These are phyloP conservation scores for Solanum bukasovii DNA, from an alignment of 257 asterid genomes.

Conservation along the genomic window DNA sequence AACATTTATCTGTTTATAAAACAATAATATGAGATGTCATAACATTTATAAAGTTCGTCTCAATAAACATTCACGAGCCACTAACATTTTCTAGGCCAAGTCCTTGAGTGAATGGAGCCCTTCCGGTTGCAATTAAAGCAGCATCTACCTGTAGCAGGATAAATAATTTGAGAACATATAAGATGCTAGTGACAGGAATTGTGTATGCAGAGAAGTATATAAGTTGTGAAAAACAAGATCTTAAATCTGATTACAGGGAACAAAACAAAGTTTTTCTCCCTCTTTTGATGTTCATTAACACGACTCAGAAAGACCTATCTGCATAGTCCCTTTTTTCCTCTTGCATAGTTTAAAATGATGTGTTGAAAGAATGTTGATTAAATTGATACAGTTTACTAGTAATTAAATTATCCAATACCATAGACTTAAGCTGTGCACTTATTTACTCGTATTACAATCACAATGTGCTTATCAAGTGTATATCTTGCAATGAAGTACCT, in stretches of 20 bases:
- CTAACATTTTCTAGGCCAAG: slow-evolving; percentile 95
- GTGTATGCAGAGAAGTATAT: neutral
- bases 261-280: neutral
- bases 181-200: neutral
- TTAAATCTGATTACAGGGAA: neutral
- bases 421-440: neutral
- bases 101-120: slow-evolving; percentile 94
- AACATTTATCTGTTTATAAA: slow-evolving; percentile 57
- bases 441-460: neutral
- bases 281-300: neutral
- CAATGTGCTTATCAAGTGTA: neutral
- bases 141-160: slow-evolving; percentile 75
- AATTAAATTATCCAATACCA: neutral
- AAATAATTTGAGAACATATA: neutral
- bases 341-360: neutral
- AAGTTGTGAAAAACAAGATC: neutral
- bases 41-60: neutral
- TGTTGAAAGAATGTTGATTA: neutral
- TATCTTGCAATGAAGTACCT: neutral
- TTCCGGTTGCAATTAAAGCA: slow-evolving; percentile 96
- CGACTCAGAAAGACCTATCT: neutral
- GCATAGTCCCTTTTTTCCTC: neutral
- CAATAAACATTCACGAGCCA: slow-evolving; percentile 8
- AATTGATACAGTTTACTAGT: neutral
- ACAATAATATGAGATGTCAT: neutral